A percentile compares a stretch with the other conserved stretches of the same genome.
Evolutionary conservation across 805 yeast species (phyloP).

Genomic region (Hanseniaspora singularis): DNA sequence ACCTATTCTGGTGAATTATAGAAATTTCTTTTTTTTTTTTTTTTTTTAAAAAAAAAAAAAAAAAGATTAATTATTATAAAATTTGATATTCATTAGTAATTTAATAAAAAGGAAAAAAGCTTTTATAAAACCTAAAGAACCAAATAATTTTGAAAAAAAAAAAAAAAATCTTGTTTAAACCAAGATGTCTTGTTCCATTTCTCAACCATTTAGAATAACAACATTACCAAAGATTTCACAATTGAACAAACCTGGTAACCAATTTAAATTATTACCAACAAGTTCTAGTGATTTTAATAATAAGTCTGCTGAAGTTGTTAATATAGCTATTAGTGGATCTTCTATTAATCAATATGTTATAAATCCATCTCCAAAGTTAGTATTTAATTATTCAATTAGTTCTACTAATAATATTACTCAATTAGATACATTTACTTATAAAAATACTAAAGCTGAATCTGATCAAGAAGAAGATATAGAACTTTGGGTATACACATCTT

Average conservation of each 20-base stretch:
- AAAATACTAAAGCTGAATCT: conserved; percentile 13
- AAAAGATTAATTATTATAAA: too few relatives aligned
- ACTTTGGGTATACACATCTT: conserved; percentile 22
- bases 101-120: neutral
- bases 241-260: conserved; percentile 22
- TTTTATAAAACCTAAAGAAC: neutral
- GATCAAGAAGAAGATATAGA: conserved; percentile 17
- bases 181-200: conserved; percentile 19
- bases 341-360: conserved; percentile 28
- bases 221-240: conserved; percentile 27
- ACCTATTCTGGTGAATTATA: too few relatives aligned
- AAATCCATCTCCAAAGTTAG: conserved; percentile 30
- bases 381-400: conserved; percentile 27
- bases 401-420: conserved; percentile 28
- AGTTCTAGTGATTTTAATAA: conserved; percentile 20
- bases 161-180: neutral
- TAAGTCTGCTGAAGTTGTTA: conserved; percentile 24
- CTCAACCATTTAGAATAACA: conserved; percentile 29
- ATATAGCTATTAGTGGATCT: conserved; percentile 28
- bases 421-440: conserved; percentile 21
- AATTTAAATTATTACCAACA: conserved; percentile 22
- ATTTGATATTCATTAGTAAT: neutral
- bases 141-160: neutral
- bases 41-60: too few relatives aligned
- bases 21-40: neutral